Percentiles rank a stretch among this genome's conserved stretches.
These are phyloP conservation scores for Casaregolazyma suthepensis DNA, from an alignment of 1,139 yeast species.

Conservation along the genomic window DNA sequence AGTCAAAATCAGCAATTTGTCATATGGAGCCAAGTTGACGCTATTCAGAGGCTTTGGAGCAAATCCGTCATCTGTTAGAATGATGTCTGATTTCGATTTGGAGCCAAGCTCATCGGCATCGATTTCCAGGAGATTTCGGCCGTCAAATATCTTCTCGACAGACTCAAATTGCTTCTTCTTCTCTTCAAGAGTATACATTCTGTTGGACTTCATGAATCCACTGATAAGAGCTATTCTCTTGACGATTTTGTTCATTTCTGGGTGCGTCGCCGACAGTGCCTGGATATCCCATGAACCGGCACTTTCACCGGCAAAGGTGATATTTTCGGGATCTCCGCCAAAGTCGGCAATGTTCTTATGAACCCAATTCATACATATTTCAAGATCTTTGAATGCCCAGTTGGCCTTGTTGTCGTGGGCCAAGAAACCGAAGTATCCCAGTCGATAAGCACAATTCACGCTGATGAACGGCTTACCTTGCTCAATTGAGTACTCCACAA, in stretches of 20 bases:
- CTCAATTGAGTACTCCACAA: slow-evolving; percentile 6
- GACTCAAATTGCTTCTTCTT: background rate
- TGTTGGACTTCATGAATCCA: slow-evolving; percentile 1
- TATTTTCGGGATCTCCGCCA: slow-evolving; percentile 36
- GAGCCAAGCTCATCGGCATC: background rate
- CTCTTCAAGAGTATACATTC: background rate
- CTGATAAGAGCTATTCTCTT: background rate
- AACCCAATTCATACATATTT: slow-evolving; percentile 28
- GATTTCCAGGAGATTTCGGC: background rate
- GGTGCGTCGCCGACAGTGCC: slow-evolving; percentile 1
- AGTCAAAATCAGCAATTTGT: background rate
- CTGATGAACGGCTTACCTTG: slow-evolving; percentile 7
- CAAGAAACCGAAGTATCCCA: slow-evolving; percentile 15
- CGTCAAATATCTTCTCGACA: background rate
- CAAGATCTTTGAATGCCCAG: slow-evolving; percentile 5
- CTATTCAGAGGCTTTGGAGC: slow-evolving; percentile 1
- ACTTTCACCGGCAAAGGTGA: slow-evolving; percentile 36
- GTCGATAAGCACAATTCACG: slow-evolving; percentile 9
- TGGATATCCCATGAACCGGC: slow-evolving; percentile 31
- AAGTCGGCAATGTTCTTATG: slow-evolving; percentile 31
- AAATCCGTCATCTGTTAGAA: slow-evolving; percentile 2
- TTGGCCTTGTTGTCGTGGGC: background rate
- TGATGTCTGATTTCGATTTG: background rate
- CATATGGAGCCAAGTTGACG: background rate
- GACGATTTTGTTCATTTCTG: slow-evolving; percentile 1